phyloP scores from a whole-genome alignment of 2,329 filamentous ascomycete genomes.

The Ceratocystis cubensis region DNA sequence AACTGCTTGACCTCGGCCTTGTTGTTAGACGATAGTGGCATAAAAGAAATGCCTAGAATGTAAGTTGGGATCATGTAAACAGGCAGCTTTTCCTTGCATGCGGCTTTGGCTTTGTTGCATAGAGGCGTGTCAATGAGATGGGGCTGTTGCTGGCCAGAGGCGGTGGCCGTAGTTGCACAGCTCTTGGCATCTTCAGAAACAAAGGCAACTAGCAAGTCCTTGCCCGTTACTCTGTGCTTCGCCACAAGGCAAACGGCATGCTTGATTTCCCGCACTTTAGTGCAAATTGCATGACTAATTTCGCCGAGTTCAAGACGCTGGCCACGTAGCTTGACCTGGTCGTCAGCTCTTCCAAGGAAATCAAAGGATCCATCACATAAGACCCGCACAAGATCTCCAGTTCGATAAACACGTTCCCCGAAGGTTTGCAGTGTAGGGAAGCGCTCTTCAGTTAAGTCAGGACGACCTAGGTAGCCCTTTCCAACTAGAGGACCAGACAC shows the following conservation, averaged over 20 bases:
- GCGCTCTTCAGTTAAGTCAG: slow-evolving; percentile 60
- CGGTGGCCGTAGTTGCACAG: background rate
- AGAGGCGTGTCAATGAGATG: background rate
- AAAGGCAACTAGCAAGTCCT: slow-evolving; percentile 74
- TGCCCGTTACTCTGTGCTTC: slow-evolving; percentile 58
- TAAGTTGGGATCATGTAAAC: slow-evolving; percentile 88
- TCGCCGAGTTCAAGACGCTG: slow-evolving; percentile 83
- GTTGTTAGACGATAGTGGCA: slow-evolving; percentile 80
- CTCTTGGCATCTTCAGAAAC: slow-evolving; percentile 29
- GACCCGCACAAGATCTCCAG: slow-evolving; percentile 75
- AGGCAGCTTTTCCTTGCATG: slow-evolving; percentile 59
- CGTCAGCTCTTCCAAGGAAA: slow-evolving; percentile 77
- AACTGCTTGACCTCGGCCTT: slow-evolving; percentile 69
- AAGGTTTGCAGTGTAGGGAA: slow-evolving; percentile 54
- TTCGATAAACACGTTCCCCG: slow-evolving; percentile 62
- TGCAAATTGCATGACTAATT: slow-evolving; percentile 70
- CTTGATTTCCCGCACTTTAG: slow-evolving; percentile 42
- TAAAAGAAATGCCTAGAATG: slow-evolving; percentile 54
- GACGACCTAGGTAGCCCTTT: slow-evolving; percentile 73
- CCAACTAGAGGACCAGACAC: slow-evolving; percentile 78
- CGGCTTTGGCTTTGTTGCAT: slow-evolving; percentile 36
- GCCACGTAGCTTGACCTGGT: slow-evolving; percentile 83
- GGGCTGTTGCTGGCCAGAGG: slow-evolving; percentile 16
- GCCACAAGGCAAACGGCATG: slow-evolving; percentile 66
- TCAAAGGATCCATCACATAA: slow-evolving; percentile 71